A percentile compares a stretch with the other conserved stretches of the same genome.
These are phyloP conservation scores for Neonectria sp. DNA, from an alignment of 2,329 filamentous ascomycete genomes.

Conservation along the genomic window DNA sequence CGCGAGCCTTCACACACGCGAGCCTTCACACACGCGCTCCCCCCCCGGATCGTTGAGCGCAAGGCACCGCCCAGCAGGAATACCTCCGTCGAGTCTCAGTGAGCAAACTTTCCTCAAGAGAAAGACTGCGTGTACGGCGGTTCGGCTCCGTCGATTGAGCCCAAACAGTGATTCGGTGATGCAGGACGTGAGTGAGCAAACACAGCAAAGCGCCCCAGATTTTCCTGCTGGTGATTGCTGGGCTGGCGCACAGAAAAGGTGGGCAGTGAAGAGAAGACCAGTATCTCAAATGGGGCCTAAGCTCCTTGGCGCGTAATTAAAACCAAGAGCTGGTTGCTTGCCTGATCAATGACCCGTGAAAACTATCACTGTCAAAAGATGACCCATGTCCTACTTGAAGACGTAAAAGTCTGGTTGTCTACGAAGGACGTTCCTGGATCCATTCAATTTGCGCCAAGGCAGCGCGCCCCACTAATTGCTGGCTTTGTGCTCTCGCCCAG, in stretches of 20 bases:
- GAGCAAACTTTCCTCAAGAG: background rate
- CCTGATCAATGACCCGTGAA: background rate
- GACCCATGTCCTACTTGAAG: conserved; percentile 7
- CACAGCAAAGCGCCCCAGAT: background rate
- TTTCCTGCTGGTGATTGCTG: background rate
- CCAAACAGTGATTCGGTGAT: background rate
- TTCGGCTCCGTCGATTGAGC: background rate
- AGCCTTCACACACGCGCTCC: background rate
- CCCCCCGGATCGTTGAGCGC: background rate
- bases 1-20: background rate
- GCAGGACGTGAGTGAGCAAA: background rate
- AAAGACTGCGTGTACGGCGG: background rate
- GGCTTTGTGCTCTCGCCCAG: no score
- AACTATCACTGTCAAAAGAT: background rate
- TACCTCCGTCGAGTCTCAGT: no score
- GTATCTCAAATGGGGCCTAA: background rate
- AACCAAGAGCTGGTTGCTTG: background rate
- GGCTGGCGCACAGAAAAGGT: background rate
- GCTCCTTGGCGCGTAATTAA: background rate
- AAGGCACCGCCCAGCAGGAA: background rate
- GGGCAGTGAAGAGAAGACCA: background rate
- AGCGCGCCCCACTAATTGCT: background rate
- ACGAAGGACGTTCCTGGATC: background rate
- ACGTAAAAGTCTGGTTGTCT: conserved; percentile 9
- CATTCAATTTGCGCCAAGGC: background rate